Evolutionary conservation across 345 rosid species (phyloP).

Genomic region (Carallia pectinifolia): DNA sequence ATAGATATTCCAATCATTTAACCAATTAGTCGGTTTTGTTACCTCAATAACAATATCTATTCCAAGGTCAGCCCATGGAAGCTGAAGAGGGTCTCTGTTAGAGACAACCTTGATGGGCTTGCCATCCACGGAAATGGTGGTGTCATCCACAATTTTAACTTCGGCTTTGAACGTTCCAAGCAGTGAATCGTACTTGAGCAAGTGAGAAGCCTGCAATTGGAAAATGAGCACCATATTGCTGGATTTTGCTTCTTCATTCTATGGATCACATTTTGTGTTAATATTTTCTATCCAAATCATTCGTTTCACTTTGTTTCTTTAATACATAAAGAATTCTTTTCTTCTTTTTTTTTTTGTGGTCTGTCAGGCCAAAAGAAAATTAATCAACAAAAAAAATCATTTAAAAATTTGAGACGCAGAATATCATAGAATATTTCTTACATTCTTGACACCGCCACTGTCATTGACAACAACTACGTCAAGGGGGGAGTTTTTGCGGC

Average conservation of each 20-base stretch:
- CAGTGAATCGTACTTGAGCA: constrained; percentile 93
- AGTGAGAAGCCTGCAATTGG: constrained; percentile 77
- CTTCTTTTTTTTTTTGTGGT: no score
- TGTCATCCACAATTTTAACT: constrained; percentile 72
- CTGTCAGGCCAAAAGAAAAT: neutral
- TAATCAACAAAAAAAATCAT: neutral
- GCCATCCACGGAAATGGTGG: constrained; percentile 89
- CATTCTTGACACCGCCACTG: constrained; percentile 99
- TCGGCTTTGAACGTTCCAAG: constrained; percentile 95
- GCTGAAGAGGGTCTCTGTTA: constrained; percentile 91
- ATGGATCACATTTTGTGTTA: neutral
- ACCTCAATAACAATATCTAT: constrained; percentile 99
- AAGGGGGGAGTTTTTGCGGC: constrained; percentile 86
- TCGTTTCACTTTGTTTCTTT: no score
- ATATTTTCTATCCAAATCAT: no score
- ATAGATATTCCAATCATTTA: neutral
- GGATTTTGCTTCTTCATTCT: neutral
- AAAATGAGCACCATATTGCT: neutral
- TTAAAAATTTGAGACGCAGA: neutral
- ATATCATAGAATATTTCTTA: constrained; percentile 27
- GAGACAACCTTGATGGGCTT: constrained; percentile 85
- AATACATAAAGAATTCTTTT: no score
- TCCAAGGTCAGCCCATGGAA: constrained; percentile 98
- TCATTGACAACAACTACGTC: constrained; percentile 91
- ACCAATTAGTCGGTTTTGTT: neutral